phyloP scores from a whole-genome alignment of 805 yeast species.

The Pichia californica region DNA sequence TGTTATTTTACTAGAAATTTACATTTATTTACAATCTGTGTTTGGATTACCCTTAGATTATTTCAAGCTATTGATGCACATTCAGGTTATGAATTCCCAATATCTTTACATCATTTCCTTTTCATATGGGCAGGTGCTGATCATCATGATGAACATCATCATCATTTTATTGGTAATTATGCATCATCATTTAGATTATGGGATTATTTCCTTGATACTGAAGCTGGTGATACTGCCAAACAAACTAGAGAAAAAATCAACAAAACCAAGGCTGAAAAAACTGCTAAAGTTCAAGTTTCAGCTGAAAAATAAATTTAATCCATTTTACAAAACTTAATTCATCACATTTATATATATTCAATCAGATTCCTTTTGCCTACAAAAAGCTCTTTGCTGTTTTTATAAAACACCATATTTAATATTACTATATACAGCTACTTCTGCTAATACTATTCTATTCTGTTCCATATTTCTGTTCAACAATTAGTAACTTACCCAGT shows the following conservation, averaged over 20 bases:
- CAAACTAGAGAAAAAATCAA: conserved; percentile 61
- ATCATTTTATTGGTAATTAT: conserved; percentile 90
- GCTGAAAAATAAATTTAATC: too few relatives aligned
- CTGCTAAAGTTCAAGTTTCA: too few relatives aligned
- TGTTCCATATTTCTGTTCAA: too few relatives aligned
- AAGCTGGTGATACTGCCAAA: conserved; percentile 79
- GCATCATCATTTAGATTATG: conserved; percentile 95
- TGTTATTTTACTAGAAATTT: conserved; percentile 68
- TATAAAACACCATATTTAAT: too few relatives aligned
- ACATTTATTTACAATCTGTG: conserved; percentile 82
- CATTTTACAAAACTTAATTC: not conserved
- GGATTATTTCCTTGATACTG: conserved; percentile 86
- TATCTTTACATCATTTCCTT: conserved; percentile 85
- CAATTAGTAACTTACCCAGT: too few relatives aligned
- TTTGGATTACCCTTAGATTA: conserved; percentile 83
- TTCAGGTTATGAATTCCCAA: conserved; percentile 97
- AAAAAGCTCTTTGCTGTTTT: too few relatives aligned
- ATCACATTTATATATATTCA: not conserved
- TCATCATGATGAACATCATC: conserved; percentile 97
- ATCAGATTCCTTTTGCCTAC: too few relatives aligned
- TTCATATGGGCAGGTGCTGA: conserved; percentile 99
- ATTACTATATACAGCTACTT: too few relatives aligned
- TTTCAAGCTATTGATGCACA: conserved; percentile 97
- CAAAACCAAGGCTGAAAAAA: conserved; percentile 45
- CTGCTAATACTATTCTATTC: too few relatives aligned